Evolutionary conservation across 768 basidiomycete genomes (phyloP).

Genomic region (Aureoboletus auriporus): DNA sequence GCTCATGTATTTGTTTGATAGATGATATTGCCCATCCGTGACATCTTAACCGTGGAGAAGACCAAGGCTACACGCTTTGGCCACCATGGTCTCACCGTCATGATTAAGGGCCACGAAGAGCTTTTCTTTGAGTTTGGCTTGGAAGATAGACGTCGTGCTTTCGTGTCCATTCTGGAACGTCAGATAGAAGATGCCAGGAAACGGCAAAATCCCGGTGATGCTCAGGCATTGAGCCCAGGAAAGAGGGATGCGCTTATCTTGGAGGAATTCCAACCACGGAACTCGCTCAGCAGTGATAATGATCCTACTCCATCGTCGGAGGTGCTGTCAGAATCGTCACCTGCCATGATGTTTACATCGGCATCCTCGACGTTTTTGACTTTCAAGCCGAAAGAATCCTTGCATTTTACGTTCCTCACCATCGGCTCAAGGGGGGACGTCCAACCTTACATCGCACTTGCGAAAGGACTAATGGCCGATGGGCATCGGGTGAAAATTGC

Average conservation of each 20-base stretch:
- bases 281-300: conserved; percentile 31
- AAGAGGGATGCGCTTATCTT: conserved; percentile 74
- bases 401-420: conserved; percentile 92
- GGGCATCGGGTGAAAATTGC: conserved; percentile 90
- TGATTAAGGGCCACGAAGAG: conserved; percentile 95
- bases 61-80: conserved; percentile 87
- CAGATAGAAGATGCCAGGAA: conserved; percentile 73
- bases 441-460: conserved; percentile 95
- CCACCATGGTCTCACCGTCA: conserved; percentile 83
- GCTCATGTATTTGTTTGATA: conserved; percentile 29
- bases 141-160: conserved; percentile 75
- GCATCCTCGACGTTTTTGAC: conserved; percentile 95
- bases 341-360: conserved; percentile 95
- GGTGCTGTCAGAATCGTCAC: conserved; percentile 62
- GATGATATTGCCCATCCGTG: conserved; percentile 94
- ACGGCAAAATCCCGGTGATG: conserved; percentile 44
- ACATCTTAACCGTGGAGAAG: conserved; percentile 80
- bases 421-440: conserved; percentile 97
- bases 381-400: conserved; percentile 82
- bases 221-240: conserved; percentile 41
- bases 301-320: conserved; percentile 49
- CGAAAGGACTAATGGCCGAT: conserved; percentile 85
- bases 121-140: conserved; percentile 93
- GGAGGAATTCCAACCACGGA: conserved; percentile 73
- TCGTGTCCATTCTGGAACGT: conserved; percentile 67